Base-by-base conservation (phyloP, 495 filamentous ascomycete species). In the Lophiostoma macrostomum region DNA sequence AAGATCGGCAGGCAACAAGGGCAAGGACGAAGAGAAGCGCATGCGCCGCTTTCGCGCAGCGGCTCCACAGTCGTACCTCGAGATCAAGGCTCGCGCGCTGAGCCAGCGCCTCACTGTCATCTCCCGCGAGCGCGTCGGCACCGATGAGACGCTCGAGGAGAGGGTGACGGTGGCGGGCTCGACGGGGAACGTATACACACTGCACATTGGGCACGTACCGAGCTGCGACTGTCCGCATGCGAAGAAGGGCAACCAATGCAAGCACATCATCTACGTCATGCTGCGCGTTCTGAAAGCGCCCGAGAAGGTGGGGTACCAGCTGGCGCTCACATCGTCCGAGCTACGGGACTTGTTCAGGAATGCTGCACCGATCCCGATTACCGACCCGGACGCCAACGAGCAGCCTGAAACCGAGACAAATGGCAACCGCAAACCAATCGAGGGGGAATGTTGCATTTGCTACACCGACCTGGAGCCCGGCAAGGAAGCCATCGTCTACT, bases 401-500 rank as follows among this genome's bases (percentile, higher is more conserved):
- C n/a, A n/a, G n/a, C n/a, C n/a, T n/a, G 60, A 64, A 5, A 52
- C 48, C 5, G 48, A 50, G n/a, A 37, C 67, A 31, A 67, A 69
- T 42, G 76, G 76, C 16, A 79, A 79, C n/a, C 75, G 79, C 47
- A 85, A 82, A 60, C 69, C 77, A 0, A 52, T 83, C 2, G 85
- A 90, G 27, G 87, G 83, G 12, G 85, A 91, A 56, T 91, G 88
- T 56, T 85, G 86, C 0, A 87, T 94, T 63, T 91, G 88, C 67
- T 88, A 84, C 62, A 80, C 73, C 58, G 81, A 86, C 35, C 81
- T 90, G 56, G 75, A 82, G 36, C 60, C 71, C 2, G 65, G 72
- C 4, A 70, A 72, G 4, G 82, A 86, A 49, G 67, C 74, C 0
- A 76, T 83, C 13, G 78, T 88, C 1, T 91, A 82, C 74, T 93